Evolutionary conservation across 768 basidiomycete genomes (phyloP).

Genomic region (Xerocomellus chrysenteron): DNA sequence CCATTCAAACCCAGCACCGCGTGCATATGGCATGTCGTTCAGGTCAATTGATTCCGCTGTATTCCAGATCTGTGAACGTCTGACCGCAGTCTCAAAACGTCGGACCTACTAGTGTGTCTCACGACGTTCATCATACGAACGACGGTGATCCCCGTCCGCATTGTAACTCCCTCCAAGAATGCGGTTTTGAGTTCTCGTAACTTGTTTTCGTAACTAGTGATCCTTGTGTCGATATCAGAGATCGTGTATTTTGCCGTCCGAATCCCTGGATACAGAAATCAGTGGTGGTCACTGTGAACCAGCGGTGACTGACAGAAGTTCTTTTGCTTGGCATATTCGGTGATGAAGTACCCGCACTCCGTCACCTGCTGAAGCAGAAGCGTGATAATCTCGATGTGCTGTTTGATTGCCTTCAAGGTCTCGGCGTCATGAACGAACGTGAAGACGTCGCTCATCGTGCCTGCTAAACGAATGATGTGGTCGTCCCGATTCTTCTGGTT

Average conservation of each 20-base stretch:
- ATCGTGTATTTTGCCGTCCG: background rate
- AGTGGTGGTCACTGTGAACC: background rate
- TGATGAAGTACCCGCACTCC: background rate
- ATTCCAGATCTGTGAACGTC: background rate
- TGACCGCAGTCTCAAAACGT: background rate
- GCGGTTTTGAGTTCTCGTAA: background rate
- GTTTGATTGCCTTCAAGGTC: background rate
- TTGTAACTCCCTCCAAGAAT: background rate
- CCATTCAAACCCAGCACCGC: constrained; percentile 7
- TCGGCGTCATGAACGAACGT: background rate
- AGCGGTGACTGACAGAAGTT: background rate
- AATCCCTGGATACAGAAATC: background rate
- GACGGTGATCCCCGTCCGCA: background rate
- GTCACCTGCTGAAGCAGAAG: background rate
- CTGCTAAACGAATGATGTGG: too few species aligned
- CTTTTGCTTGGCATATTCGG: background rate
- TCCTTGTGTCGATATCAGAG: background rate
- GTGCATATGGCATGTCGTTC: constrained; percentile 3
- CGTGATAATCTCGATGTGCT: background rate
- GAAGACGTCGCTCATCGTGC: background rate
- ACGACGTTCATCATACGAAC: background rate
- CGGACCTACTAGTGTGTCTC: background rate
- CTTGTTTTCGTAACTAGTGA: background rate
- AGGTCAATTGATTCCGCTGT: constrained; percentile 1
- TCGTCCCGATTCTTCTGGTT: too few species aligned